Percentiles rank a stretch among this genome's conserved stretches.
phyloP scores from a whole-genome alignment of 306 rosid species.

The Myrica gale region DNA sequence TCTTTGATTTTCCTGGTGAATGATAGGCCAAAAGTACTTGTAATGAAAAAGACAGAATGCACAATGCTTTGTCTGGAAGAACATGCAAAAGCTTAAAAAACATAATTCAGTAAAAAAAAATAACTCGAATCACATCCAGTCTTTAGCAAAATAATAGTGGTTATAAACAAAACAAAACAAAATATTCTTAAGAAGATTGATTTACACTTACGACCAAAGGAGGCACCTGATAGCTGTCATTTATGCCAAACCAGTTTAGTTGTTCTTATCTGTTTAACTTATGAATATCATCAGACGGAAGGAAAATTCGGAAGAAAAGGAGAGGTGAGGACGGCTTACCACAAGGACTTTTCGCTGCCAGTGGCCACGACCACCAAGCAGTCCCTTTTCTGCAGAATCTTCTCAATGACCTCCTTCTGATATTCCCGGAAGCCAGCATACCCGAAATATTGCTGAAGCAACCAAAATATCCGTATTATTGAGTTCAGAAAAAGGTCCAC shows the following conservation, averaged over 20 bases:
- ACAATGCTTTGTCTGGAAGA: conserved; percentile 4
- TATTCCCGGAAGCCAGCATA: conserved; percentile 66
- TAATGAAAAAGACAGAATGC: conserved; percentile 13
- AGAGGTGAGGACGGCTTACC: conserved; percentile 40
- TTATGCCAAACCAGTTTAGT: conserved; percentile 3
- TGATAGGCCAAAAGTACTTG: conserved; percentile 22
- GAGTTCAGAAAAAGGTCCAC: not conserved
- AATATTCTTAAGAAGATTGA: too few species aligned
- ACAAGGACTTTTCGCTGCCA: conserved; percentile 88
- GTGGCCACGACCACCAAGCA: conserved; percentile 89
- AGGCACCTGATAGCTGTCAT: conserved; percentile 78
- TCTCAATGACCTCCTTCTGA: conserved; percentile 65
- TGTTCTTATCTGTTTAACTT: not conserved
- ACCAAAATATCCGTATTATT: conserved; percentile 3
- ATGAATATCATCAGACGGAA: not conserved
- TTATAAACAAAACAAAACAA: not conserved
- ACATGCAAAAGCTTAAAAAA: conserved; percentile 30
- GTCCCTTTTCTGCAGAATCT: conserved; percentile 63
- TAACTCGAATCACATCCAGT: not conserved
- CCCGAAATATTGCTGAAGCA: conserved; percentile 60
- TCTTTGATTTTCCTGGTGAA: conserved; percentile 65
- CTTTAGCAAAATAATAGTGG: not conserved
- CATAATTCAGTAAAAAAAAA: not conserved
- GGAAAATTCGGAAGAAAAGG: not conserved
- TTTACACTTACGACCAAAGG: conserved; percentile 67